Conservation (phyloP, 1,284 basidiomycete species). For the Veloboletus limbatus region DNA sequence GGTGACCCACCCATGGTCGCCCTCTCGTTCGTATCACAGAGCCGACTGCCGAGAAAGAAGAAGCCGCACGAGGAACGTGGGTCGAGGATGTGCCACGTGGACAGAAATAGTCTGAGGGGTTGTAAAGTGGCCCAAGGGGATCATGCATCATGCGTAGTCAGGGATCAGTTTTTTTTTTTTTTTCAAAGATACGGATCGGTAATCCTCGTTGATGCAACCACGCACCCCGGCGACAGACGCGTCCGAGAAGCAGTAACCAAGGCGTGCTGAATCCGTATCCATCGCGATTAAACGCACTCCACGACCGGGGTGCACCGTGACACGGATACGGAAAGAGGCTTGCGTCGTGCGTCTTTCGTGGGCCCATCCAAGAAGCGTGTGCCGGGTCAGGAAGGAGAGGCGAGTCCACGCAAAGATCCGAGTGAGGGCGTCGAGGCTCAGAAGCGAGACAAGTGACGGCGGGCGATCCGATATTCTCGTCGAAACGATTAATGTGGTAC, state of each 20-base stretch:
- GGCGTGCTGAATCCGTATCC: constrained; percentile 11
- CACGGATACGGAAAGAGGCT: constrained; percentile 11
- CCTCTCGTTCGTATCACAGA: constrained; percentile 3
- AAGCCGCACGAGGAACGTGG: not conserved
- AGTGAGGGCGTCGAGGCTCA: not conserved
- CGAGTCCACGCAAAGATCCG: constrained; percentile 4
- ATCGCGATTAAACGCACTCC: constrained; percentile 12
- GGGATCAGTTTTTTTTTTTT: not conserved
- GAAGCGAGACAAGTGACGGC: too few species aligned
- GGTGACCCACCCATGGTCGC: constrained; percentile 9
- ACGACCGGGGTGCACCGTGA: constrained; percentile 2
- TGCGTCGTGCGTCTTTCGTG: constrained; percentile 7
- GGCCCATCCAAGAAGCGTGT: not conserved
- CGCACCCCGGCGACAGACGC: constrained; percentile 5
- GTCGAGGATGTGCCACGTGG: constrained; percentile 4
- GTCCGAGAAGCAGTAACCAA: not conserved
- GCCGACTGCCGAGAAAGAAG: constrained; percentile 5
- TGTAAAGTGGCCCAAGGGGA: not conserved
- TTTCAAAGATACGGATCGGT: constrained; percentile 5
- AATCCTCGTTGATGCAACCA: constrained; percentile 20
- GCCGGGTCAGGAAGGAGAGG: not conserved
- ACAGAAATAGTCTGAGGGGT: not conserved
- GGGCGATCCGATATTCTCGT: constrained; percentile 2
- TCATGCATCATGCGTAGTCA: not conserved
- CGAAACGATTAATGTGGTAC: not conserved